These are phyloP conservation scores for Phytophthora pinifolia DNA, from an alignment of 352 stramenopile species.

Conservation along the genomic window DNA sequence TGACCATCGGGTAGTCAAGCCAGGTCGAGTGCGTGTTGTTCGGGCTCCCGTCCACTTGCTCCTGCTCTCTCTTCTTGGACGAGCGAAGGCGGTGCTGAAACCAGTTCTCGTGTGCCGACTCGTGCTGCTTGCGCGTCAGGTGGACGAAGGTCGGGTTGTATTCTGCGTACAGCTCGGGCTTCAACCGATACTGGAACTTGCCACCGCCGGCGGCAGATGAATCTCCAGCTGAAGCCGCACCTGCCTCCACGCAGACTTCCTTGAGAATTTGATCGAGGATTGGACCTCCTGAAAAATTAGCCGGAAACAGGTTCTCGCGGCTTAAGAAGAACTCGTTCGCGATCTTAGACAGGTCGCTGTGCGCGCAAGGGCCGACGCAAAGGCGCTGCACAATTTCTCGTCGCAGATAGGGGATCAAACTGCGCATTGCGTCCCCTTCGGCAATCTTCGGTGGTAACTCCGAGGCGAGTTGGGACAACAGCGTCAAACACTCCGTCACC, in stretches of 20 bases:
- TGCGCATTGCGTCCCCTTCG: conserved; percentile 48
- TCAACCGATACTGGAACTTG: conserved; percentile 84
- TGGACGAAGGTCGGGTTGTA: conserved; percentile 89
- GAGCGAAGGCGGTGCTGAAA: conserved; percentile 71
- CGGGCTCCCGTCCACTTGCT: conserved; percentile 52
- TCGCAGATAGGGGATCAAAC: conserved; percentile 68
- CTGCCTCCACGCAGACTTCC: conserved; percentile 57
- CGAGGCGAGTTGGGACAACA: conserved; percentile 75
- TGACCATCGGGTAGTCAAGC: conserved; percentile 84
- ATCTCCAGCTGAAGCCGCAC: conserved; percentile 26
- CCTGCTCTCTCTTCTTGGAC: conserved; percentile 71
- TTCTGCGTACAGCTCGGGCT: conserved; percentile 78
- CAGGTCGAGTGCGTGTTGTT: conserved; percentile 77
- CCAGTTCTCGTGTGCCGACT: conserved; percentile 87
- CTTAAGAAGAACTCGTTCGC: conserved; percentile 78
- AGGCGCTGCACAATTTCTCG: conserved; percentile 81
- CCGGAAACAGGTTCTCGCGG: conserved; percentile 75
- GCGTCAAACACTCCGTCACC: conserved; percentile 76
- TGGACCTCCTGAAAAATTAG: conserved; percentile 64
- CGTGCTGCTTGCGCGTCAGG: conserved; percentile 85
- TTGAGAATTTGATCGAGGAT: conserved; percentile 80
- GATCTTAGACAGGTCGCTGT: conserved; percentile 87
- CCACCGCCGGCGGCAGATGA: conserved; percentile 34
- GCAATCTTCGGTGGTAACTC: conserved; percentile 71
- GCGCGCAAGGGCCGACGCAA: conserved; percentile 75